A percentile compares a stretch with the other conserved stretches of the same genome.
phyloP scores from a whole-genome alignment of 805 yeast genomes.

The Metahyphopichia silvanorum region DNA sequence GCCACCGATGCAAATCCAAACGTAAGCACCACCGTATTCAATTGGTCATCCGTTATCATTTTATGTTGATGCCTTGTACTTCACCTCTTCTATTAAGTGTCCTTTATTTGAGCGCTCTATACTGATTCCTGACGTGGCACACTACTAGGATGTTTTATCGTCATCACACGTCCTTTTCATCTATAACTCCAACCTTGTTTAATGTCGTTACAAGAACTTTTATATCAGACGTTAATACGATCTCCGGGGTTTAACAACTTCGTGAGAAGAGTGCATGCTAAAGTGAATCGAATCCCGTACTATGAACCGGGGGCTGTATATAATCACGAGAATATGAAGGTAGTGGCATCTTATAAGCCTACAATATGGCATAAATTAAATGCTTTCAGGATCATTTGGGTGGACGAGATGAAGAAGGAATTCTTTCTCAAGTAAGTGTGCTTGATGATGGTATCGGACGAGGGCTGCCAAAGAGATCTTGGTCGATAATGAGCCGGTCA shows the following conservation, averaged over 20 bases:
- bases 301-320: conserved; percentile 19
- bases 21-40: conserved; percentile 66
- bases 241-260: conserved; percentile 60
- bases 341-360: conserved; percentile 40
- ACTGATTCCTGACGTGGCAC: too few species aligned
- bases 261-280: conserved; percentile 61
- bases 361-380: conserved; percentile 52
- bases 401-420: conserved; percentile 55
- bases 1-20: conserved; percentile 73
- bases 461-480: too few species aligned
- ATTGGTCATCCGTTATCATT: conserved; percentile 84
- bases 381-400: conserved; percentile 58
- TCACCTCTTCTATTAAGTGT: too few species aligned
- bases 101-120: too few species aligned
- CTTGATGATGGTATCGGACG: too few species aligned
- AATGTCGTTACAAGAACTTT: conserved; percentile 45
- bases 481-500: too few species aligned
- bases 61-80: too few species aligned
- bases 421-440: conserved; percentile 22
- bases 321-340: conserved; percentile 12
- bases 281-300: conserved; percentile 57
- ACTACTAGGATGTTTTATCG: not conserved
- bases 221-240: conserved; percentile 44
- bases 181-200: conserved; percentile 1
- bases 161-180: not conserved